Conservation (phyloP, 2,329 filamentous ascomycete genomes). For the Sporothrix protearum region DNA sequence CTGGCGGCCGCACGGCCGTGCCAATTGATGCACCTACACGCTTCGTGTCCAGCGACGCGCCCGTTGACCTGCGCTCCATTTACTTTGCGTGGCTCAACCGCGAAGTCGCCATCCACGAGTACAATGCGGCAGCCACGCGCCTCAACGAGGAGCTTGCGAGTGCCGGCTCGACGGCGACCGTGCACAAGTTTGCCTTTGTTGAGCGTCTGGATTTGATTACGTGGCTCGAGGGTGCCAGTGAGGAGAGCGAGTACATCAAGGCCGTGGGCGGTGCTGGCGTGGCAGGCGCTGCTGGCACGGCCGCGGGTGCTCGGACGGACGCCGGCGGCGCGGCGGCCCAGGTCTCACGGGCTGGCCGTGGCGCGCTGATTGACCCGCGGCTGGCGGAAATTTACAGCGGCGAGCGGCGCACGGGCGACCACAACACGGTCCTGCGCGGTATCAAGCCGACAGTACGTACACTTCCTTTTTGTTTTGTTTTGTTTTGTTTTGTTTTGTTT, state of each 20-base stretch:
- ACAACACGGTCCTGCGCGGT: slow-evolving; percentile 81
- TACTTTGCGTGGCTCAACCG: slow-evolving; percentile 96
- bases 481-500: too few species aligned
- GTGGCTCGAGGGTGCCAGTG: slow-evolving; percentile 85
- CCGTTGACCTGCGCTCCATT: slow-evolving; percentile 86
- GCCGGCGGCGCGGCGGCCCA: slow-evolving; percentile 44
- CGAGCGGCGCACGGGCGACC: slow-evolving; percentile 87
- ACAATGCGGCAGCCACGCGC: slow-evolving; percentile 77
- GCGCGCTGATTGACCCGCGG: slow-evolving; percentile 67
- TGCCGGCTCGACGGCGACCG: slow-evolving; percentile 53
- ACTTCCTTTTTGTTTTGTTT: slow-evolving; percentile 16
- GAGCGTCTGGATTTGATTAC: slow-evolving; percentile 88
- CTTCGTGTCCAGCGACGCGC: slow-evolving; percentile 71
- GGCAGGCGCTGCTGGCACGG: slow-evolving; percentile 36
- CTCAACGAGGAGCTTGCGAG: slow-evolving; percentile 74
- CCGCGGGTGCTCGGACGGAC: slow-evolving; percentile 33
- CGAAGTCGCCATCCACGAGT: slow-evolving; percentile 83
- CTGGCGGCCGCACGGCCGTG: slow-evolving; percentile 49
- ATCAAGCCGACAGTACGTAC: slow-evolving; percentile 78
- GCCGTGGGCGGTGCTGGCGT: slow-evolving; percentile 64
- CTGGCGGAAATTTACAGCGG: slow-evolving; percentile 85
- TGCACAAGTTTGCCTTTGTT: slow-evolving; percentile 87
- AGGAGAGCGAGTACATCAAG: slow-evolving; percentile 91
- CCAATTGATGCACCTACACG: slow-evolving; percentile 73
- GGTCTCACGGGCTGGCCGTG: slow-evolving; percentile 56